Evolutionary conservation across 768 basidiomycete species (phyloP), one percentile per base, ranked within the genome.

Genomic region (Rhodotorula sphaerocarpa): DNA sequence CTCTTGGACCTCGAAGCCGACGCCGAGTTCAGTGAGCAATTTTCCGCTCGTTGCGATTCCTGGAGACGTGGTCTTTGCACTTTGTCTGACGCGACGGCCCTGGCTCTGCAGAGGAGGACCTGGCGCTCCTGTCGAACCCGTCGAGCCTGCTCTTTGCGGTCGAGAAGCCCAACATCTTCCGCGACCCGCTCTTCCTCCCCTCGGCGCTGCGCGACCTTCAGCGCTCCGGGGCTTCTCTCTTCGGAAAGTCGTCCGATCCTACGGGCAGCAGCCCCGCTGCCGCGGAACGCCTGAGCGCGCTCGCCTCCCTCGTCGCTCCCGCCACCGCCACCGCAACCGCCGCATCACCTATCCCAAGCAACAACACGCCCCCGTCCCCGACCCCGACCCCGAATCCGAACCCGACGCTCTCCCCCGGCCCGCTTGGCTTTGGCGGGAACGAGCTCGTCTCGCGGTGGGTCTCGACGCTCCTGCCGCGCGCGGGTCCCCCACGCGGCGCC

Each of bases 81-180:
- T 23, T 46, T 20, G 14, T 42, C 7, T 1, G 44, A 30, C 7
- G 2, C 30, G 34, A 28, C 21, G 15, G 3, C 4, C 20, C 18
- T 23, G 2, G 11, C 14, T 9, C 18, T 10, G 11, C 56, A 68
- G 67, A 27, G 0, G 39, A 34, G 27, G 68, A 69, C 52, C 47
- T 65, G 25, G 20, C 16, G 11, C 20, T 42, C 27, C 54, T 69
- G 39, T 44, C 57, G 18, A 61, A 65, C 47, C 68, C 68, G 1
- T 60, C 64, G 23, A 63, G 61, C 11, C 57, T 66, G 25, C 64
- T 69, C 30, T 69, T 69, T 33, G 56, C 64, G 23, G 45, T 65
- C 57, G 68, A 69, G 31, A 59, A 61, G 48, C 61, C 64, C 23
- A 69, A 69, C 55, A 69, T 69, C 50, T 69, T 50, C 58, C 23